These are phyloP conservation scores for Sextonia rubra DNA, from an alignment of 164 flowering plant genomes.

Conservation along the genomic window DNA sequence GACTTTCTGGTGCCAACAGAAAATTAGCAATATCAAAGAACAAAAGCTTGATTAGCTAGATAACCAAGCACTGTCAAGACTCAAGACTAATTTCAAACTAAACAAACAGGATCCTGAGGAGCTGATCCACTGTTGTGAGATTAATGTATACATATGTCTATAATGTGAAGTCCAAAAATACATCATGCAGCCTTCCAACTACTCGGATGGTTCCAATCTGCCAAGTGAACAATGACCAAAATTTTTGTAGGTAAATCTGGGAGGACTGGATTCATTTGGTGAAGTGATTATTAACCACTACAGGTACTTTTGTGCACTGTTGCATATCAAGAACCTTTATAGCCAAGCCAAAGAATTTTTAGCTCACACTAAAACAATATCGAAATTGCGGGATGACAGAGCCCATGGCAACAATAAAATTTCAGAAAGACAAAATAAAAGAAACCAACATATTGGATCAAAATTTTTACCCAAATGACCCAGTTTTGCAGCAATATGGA, in stretches of 20 bases:
- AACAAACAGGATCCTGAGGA: neutral
- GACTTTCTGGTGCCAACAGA: neutral
- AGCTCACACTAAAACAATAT: neutral
- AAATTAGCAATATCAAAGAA: neutral
- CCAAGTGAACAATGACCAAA: neutral
- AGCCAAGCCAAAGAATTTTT: neutral
- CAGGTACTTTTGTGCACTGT: neutral
- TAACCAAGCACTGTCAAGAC: neutral
- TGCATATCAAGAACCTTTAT: neutral
- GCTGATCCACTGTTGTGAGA: neutral
- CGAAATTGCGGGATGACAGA: neutral
- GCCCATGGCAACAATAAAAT: neutral
- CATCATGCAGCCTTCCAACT: neutral
- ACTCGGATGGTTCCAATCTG: neutral
- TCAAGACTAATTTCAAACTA: neutral
- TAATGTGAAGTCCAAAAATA: neutral
- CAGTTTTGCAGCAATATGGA: conserved; percentile 88
- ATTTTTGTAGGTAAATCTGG: neutral
- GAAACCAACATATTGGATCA: neutral
- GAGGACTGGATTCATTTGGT: neutral
- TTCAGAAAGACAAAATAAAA: neutral
- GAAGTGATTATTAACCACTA: neutral
- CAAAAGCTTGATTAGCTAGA: neutral
- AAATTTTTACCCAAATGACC: conserved; percentile 66
- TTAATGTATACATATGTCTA: no score